Base-by-base conservation (phyloP, 129 eudicot genomes). In the Flaveria robusta region DNA sequence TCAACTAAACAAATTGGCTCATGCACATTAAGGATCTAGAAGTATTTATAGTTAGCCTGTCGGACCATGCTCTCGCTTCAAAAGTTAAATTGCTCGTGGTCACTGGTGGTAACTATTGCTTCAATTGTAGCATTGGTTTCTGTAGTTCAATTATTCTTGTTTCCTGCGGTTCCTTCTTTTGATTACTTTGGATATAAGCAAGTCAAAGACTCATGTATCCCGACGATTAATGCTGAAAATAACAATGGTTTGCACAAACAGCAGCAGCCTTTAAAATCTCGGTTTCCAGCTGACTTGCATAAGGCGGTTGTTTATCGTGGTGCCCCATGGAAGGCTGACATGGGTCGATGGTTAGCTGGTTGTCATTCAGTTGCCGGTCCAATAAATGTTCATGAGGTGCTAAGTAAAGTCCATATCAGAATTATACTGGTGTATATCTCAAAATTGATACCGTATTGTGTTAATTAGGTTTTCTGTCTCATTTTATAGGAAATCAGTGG, bases 311-410 rank as follows among this genome's bases (percentile, higher is more conserved):
- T 90, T 76, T 94, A 88, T 29, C 90, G 78, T 47, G 94, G 90
- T 78, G 97, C 99, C 65, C 99, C 99, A 42, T 94, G 99, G 99
- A 91, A 91, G 79, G 88, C 96, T 75, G 88, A 88, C 69, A 84
- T 94, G 64, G 97, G 99, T 22, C 84, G 84, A 24, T 94, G 97
- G 97, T 77, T 94, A 81, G 84, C 93, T 68, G 97, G 93, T 39
- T 94, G 99, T 85, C 76, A 80, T 83, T 56, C 96, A 72, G 76
- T 89, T 81, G 78, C 75, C 41, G 39, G 62, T 37, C 87, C 78
- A 42, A 79, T 87, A 27, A 85, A 87, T 42, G 79, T 94, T 80
- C 46, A 78, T 14, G 99, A 94, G 99, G 97, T 94, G 82, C 31
- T 56, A 50, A 41, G 55, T 60, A 41, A 47, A 8, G 65, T 74